A percentile compares a stretch with the other conserved stretches of the same genome.
These are phyloP conservation scores for Boletus sp. DNA, from an alignment of 1,284 basidiomycete genomes.

Conservation along the genomic window DNA sequence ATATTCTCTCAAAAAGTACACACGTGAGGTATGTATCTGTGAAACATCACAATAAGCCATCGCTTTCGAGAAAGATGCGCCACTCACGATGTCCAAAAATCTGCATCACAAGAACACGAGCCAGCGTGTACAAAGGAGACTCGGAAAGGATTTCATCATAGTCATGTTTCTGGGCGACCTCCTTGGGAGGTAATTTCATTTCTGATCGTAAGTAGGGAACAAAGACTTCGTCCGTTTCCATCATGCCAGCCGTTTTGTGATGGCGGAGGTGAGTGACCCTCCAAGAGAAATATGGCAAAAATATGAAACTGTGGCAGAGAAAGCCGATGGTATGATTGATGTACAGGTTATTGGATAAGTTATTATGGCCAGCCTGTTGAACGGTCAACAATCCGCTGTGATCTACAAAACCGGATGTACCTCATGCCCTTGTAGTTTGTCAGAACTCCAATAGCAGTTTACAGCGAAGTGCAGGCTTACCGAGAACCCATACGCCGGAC, in stretches of 20 bases:
- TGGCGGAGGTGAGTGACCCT: constrained; percentile 1
- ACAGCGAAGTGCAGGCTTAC: background rate
- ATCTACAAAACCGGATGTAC: background rate
- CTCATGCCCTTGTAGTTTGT: background rate
- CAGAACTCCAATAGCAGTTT: background rate
- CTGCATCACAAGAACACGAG: background rate
- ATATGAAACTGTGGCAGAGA: constrained; percentile 4
- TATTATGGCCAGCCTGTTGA: constrained; percentile 1
- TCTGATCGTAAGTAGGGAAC: background rate
- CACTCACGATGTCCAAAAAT: constrained; percentile 3
- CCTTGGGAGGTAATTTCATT: constrained; percentile 1
- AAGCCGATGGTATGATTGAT: constrained; percentile 2
- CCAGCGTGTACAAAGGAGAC: background rate
- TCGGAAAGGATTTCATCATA: constrained; percentile 4
- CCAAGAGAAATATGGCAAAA: constrained; percentile 4
- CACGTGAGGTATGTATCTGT: constrained; percentile 4
- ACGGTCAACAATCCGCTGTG: background rate
- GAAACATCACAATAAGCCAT: background rate
- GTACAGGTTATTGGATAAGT: background rate
- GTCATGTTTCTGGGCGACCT: background rate
- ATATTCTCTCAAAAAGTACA: background rate
- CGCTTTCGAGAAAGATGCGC: background rate
- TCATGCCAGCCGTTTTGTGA: constrained; percentile 1
- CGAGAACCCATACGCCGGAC: constrained; percentile 3
- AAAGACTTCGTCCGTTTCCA: constrained; percentile 2